Evolutionary conservation across 1,284 basidiomycete species (phyloP).

Genomic region (Mycena citricolor): DNA sequence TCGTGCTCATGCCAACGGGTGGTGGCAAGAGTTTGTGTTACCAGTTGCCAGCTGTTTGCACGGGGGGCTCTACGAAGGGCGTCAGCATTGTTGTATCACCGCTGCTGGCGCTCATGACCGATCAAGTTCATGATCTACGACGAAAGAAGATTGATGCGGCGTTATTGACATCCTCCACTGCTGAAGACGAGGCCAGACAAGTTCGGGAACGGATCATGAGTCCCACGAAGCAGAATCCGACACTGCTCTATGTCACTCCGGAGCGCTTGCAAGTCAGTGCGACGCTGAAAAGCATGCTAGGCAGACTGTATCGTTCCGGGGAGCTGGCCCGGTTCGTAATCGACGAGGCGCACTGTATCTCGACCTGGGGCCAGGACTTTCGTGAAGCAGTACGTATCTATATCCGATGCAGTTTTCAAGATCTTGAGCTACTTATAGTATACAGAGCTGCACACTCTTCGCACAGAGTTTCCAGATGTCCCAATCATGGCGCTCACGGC

Average conservation of each 20-base stretch:
- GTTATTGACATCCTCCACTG: conserved; percentile 51
- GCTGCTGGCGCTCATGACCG: conserved; percentile 86
- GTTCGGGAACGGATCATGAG: conserved; percentile 40
- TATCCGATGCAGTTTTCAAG: not conserved
- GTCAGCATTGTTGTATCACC: conserved; percentile 93
- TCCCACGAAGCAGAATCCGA: conserved; percentile 45
- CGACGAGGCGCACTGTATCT: conserved; percentile 96
- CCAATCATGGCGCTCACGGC: conserved; percentile 98
- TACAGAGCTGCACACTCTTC: conserved; percentile 45
- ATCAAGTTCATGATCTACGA: conserved; percentile 80
- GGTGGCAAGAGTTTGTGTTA: conserved; percentile 59
- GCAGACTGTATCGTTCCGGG: conserved; percentile 52
- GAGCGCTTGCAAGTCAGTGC: conserved; percentile 78
- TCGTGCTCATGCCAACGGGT: conserved; percentile 76
- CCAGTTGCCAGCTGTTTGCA: conserved; percentile 85
- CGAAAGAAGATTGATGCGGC: conserved; percentile 71
- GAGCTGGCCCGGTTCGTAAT: conserved; percentile 88
- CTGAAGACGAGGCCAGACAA: conserved; percentile 44
- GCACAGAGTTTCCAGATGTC: conserved; percentile 65
- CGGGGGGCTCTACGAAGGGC: conserved; percentile 69
- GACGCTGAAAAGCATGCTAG: conserved; percentile 57
- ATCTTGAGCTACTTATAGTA: conserved; percentile 59
- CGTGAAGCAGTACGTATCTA: conserved; percentile 61
- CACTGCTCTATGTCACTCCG: conserved; percentile 89
- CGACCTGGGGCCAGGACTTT: conserved; percentile 84